A percentile compares a stretch with the other conserved stretches of the same genome.
These are phyloP conservation scores for Xylaria palmicola DNA, from an alignment of 495 filamentous ascomycete species.

Conservation along the genomic window DNA sequence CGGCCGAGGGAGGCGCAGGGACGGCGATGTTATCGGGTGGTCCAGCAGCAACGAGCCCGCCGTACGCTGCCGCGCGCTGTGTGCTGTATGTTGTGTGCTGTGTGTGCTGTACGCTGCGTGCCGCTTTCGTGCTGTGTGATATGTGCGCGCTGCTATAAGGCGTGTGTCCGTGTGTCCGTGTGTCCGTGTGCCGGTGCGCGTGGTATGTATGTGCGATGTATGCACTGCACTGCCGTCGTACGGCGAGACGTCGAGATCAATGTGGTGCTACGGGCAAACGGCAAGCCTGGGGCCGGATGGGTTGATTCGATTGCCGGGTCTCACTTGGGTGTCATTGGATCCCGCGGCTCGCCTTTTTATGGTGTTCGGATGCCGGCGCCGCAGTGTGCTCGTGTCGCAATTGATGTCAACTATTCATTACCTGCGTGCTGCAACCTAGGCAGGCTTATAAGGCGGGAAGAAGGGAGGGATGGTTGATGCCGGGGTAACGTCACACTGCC, in stretches of 20 bases:
- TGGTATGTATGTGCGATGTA: too few species aligned
- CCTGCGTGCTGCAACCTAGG: neutral
- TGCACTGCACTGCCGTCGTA: too few species aligned
- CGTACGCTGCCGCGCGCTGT: neutral
- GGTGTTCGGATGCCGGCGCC: neutral
- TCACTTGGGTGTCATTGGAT: constrained; percentile 11
- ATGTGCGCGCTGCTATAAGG: neutral
- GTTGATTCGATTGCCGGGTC: neutral
- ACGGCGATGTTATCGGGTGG: neutral
- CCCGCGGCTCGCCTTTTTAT: neutral
- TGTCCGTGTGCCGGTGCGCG: too few species aligned
- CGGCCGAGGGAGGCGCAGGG: neutral
- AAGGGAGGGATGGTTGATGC: constrained; percentile 6
- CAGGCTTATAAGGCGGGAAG: neutral
- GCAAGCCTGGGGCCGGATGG: neutral
- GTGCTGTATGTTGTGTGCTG: neutral
- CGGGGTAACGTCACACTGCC: constrained; percentile 8
- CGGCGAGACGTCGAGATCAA: neutral
- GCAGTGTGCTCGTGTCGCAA: constrained; percentile 6
- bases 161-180: too few species aligned
- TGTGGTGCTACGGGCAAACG: neutral
- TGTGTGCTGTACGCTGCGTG: neutral
- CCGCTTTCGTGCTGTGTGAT: neutral
- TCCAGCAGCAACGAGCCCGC: neutral
- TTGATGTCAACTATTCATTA: neutral